phyloP scores from a whole-genome alignment of 2,329 filamentous ascomycete species.

The Ophidiomyces ophidiicola region DNA sequence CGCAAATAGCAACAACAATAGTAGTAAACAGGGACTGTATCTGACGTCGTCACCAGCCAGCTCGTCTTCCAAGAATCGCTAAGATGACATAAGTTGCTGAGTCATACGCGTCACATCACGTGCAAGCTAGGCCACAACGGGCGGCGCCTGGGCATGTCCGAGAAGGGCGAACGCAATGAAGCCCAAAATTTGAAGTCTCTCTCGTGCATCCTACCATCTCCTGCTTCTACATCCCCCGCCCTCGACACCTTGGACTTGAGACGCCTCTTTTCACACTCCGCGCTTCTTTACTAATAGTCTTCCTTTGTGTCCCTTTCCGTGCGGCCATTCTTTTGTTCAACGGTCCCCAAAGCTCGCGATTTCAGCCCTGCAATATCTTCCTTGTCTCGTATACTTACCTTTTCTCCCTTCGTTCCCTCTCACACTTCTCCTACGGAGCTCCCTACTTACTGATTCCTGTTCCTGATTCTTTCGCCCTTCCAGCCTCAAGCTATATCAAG shows the following conservation, averaged over 20 bases:
- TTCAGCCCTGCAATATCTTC: conserved; percentile 8
- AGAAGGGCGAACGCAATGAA: no score
- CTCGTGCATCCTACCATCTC: conserved; percentile 1
- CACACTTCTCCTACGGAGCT: not conserved
- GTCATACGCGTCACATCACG: no score
- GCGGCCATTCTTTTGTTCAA: not conserved
- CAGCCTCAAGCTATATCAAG: not conserved
- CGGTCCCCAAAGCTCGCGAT: conserved; percentile 1
- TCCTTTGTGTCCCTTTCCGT: conserved; percentile 6
- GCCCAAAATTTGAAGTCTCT: no score
- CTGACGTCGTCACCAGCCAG: no score
- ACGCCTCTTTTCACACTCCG: not conserved
- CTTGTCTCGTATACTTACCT: conserved; percentile 6
- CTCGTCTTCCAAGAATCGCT: no score
- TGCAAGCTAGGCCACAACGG: no score
- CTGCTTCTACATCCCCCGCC: not conserved
- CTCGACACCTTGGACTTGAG: not conserved
- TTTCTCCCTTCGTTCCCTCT: not conserved
- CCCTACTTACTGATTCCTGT: conserved; percentile 1
- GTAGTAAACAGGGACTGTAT: no score
- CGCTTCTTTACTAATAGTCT: conserved; percentile 5
- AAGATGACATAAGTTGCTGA: no score
- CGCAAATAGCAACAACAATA: no score
- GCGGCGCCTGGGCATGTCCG: no score
- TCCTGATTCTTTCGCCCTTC: not conserved